A percentile compares a stretch with the other conserved stretches of the same genome.
These are phyloP conservation scores for Barnettozyma vustinii DNA, from an alignment of 805 yeast genomes.

Conservation along the genomic window DNA sequence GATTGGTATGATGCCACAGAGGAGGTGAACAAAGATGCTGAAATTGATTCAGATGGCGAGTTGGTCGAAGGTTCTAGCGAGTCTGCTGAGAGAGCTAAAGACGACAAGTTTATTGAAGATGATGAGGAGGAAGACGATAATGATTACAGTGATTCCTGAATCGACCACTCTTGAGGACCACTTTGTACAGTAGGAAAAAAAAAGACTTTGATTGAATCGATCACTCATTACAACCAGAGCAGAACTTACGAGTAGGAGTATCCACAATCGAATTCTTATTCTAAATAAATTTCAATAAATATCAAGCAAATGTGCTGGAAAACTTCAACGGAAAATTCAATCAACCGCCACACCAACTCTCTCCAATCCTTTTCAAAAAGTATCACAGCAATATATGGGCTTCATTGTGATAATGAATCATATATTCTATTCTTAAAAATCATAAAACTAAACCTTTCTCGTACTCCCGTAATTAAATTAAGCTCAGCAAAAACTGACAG, in stretches of 20 bases:
- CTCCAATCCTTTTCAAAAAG: slow-evolving; percentile 1
- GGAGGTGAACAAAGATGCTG: slow-evolving; percentile 42
- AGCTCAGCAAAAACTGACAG: slow-evolving; percentile 3
- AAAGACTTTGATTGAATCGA: not conserved
- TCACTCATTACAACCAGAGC: not conserved
- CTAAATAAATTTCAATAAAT: slow-evolving; percentile 7
- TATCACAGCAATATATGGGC: slow-evolving; percentile 5
- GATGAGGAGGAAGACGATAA: slow-evolving; percentile 25
- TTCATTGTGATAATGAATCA: slow-evolving; percentile 5
- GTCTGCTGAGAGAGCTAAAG: slow-evolving; percentile 11
- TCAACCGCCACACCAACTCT: not conserved
- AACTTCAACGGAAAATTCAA: not conserved
- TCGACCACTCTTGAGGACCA: not conserved
- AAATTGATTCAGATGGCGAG: slow-evolving; percentile 30
- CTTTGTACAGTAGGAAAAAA: slow-evolving; percentile 5
- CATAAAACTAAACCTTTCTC: slow-evolving; percentile 7
- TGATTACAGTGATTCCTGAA: slow-evolving; percentile 21
- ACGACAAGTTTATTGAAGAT: slow-evolving; percentile 20
- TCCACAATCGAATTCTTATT: slow-evolving; percentile 14
- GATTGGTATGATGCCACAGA: slow-evolving; percentile 98
- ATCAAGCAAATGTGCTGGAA: not conserved
- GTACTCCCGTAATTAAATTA: slow-evolving; percentile 1
- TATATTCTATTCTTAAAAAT: slow-evolving; percentile 7
- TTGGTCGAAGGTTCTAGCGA: slow-evolving; percentile 17
- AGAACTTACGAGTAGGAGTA: not conserved